Percentiles rank a stretch among this genome's conserved stretches.
Conservation (phyloP, 306 rosid species). For the Purshia tridentata region DNA sequence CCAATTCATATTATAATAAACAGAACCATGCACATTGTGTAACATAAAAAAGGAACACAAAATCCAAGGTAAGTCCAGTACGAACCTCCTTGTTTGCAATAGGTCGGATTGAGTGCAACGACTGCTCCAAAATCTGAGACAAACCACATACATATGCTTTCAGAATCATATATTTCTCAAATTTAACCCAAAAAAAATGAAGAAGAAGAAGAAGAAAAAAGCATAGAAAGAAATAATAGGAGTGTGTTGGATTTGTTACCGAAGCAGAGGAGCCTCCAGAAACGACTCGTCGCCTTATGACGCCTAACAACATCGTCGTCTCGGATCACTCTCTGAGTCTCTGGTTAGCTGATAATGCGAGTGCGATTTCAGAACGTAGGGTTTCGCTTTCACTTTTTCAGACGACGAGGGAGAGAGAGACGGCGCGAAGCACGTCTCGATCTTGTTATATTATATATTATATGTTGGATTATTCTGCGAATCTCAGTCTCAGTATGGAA, state of each 20-base stretch:
- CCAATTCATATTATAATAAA: not conserved
- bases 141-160: not conserved
- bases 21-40: constrained; percentile 5
- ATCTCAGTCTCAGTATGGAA: too few species aligned
- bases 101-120: constrained; percentile 39
- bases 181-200: not conserved
- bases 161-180: not conserved
- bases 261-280: constrained; percentile 53
- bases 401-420: not conserved
- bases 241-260: constrained; percentile 15
- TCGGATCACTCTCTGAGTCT: not conserved
- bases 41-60: not conserved
- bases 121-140: constrained; percentile 44
- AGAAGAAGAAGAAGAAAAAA: not conserved
- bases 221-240: not conserved
- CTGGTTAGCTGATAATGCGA: not conserved
- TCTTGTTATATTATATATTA: too few species aligned
- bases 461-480: too few species aligned
- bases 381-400: not conserved
- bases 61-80: not conserved
- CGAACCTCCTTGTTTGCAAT: constrained; percentile 51
- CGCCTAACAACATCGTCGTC: constrained; percentile 48
- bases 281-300: constrained; percentile 67
- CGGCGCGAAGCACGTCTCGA: constrained; percentile 7
- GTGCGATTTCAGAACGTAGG: not conserved